A percentile compares a stretch with the other conserved stretches of the same genome.
Evolutionary conservation across 768 basidiomycete species (phyloP).

Genomic region (Cubamyces lactineus): DNA sequence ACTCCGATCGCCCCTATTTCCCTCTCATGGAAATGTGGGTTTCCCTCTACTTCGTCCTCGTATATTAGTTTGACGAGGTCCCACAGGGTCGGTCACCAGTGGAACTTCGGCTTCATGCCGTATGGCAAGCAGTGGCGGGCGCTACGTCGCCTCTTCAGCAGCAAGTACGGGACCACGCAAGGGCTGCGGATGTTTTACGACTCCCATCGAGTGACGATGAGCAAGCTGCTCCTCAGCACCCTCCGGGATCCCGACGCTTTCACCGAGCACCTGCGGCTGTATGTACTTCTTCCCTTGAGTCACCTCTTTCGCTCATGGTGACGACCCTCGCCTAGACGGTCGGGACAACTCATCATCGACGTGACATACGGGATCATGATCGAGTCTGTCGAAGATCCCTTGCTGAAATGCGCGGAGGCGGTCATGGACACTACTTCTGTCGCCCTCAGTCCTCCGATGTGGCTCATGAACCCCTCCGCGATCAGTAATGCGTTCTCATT

Average conservation of each 20-base stretch:
- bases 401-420: conserved; percentile 30
- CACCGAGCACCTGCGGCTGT: conserved; percentile 14
- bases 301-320: not conserved
- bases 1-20: conserved; percentile 28
- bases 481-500: not conserved
- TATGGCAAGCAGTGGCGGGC: conserved; percentile 13
- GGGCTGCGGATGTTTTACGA: conserved; percentile 3
- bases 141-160: conserved; percentile 3
- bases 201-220: not conserved
- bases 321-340: not conserved
- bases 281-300: not conserved
- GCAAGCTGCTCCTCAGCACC: conserved; percentile 4
- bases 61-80: not conserved
- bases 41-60: not conserved
- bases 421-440: conserved; percentile 26
- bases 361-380: conserved; percentile 36
- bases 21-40: conserved; percentile 31
- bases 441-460: conserved; percentile 13
- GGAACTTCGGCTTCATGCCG: conserved; percentile 14
- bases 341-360: conserved; percentile 27
- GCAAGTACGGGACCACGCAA: conserved; percentile 1
- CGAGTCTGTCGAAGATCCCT: conserved; percentile 28
- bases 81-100: conserved; percentile 10
- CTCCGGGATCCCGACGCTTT: conserved; percentile 9
- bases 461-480: conserved; percentile 11